Evolutionary conservation across 2,329 filamentous ascomycete genomes (phyloP).

Genomic region (Chalaropsis ovoidea): DNA sequence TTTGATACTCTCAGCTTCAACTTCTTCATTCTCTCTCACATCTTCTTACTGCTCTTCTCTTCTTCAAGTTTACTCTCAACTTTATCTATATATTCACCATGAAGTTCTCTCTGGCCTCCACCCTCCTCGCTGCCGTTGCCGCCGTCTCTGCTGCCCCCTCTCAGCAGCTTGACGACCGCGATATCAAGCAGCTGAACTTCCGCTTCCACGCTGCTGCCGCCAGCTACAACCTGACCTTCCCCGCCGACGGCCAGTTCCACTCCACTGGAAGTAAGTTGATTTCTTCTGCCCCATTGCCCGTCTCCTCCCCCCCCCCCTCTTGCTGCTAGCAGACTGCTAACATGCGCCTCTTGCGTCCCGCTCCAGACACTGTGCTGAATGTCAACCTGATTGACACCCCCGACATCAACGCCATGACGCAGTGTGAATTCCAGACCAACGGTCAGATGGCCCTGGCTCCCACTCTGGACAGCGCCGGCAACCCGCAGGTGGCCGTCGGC

Average conservation of each 20-base stretch:
- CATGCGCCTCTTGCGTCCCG: background rate
- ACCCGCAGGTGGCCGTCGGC: slow-evolving; percentile 37
- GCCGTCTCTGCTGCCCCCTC: slow-evolving; percentile 21
- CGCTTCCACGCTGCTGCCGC: slow-evolving; percentile 38
- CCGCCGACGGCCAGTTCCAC: slow-evolving; percentile 34
- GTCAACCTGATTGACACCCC: slow-evolving; percentile 37
- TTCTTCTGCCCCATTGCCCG: background rate
- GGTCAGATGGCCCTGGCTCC: slow-evolving; percentile 28
- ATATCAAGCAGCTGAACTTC: slow-evolving; percentile 36
- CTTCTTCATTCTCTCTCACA: background rate
- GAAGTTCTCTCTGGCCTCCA: slow-evolving; percentile 23
- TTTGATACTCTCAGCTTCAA: background rate
- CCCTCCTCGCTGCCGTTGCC: slow-evolving; percentile 19
- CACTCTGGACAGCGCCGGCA: slow-evolving; percentile 30
- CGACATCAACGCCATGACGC: slow-evolving; percentile 36
- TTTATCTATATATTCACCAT: slow-evolving; percentile 15
- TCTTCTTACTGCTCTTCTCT: background rate
- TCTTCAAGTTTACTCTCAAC: background rate
- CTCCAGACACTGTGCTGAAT: slow-evolving; percentile 34
- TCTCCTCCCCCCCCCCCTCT: background rate
- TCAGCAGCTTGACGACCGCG: slow-evolving; percentile 24
- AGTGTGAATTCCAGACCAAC: slow-evolving; percentile 39
- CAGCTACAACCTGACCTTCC: slow-evolving; percentile 36
- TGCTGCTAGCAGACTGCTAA: slow-evolving; percentile 11
- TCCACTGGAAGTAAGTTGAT: slow-evolving; percentile 35